phyloP scores from a whole-genome alignment of 2,329 filamentous ascomycete genomes.

The Alternaria burnsii region DNA sequence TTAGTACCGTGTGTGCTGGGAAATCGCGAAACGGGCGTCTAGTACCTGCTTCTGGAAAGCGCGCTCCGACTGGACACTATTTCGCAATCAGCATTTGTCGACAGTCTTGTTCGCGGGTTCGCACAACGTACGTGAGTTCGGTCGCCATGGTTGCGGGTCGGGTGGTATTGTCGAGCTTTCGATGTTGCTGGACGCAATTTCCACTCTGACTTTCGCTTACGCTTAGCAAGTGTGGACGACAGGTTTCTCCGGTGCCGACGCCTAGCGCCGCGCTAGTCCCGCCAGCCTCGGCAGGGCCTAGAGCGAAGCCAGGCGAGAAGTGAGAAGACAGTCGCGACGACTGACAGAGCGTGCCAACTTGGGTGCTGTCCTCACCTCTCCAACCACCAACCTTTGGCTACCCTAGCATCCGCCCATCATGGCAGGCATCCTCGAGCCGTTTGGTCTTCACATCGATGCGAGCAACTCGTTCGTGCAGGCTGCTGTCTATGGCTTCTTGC shows the following conservation, averaged over 20 bases:
- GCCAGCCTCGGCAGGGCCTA: constrained; percentile 18
- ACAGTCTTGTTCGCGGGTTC: constrained; percentile 5
- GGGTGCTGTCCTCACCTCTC: neutral
- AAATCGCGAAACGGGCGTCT: constrained; percentile 26
- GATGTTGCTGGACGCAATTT: constrained; percentile 21
- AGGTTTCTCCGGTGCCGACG: constrained; percentile 17
- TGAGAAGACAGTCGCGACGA: constrained; percentile 3
- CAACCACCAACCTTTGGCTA: neutral
- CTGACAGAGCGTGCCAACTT: neutral
- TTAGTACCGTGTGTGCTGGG: constrained; percentile 39
- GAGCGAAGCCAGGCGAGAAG: neutral
- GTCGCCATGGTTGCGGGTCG: constrained; percentile 55
- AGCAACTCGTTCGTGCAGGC: constrained; percentile 38
- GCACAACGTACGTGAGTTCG: constrained; percentile 53
- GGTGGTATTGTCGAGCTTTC: constrained; percentile 45
- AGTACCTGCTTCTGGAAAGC: constrained; percentile 87
- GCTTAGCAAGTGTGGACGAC: constrained; percentile 17
- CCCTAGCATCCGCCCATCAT: constrained; percentile 10
- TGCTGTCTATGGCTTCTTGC: constrained; percentile 39
- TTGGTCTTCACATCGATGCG: constrained; percentile 47
- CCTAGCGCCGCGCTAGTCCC: constrained; percentile 12
- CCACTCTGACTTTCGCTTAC: constrained; percentile 15
- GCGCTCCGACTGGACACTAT: constrained; percentile 99
- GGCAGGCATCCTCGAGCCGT: constrained; percentile 29
- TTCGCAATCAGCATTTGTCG: constrained; percentile 48